These are phyloP conservation scores for Xylaria hypoxylon DNA, from an alignment of 2,329 filamentous ascomycete genomes.

Conservation along the genomic window DNA sequence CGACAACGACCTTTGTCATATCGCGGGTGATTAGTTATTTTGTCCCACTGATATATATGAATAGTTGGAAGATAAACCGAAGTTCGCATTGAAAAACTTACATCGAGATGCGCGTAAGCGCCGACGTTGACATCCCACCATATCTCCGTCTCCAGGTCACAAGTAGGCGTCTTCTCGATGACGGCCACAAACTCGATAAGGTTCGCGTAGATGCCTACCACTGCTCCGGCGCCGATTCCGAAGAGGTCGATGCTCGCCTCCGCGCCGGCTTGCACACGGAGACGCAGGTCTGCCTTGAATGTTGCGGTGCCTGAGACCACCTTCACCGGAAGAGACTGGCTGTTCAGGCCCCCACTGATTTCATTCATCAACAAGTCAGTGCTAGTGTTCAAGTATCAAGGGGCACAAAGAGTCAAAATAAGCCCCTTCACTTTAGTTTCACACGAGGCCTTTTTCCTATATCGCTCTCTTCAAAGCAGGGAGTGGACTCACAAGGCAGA, in stretches of 20 bases:
- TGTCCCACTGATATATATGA: neutral
- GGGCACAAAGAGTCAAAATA: neutral
- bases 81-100: constrained; percentile 6
- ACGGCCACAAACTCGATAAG: constrained; percentile 34
- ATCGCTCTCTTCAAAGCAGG: neutral
- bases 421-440: no score
- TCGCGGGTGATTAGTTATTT: neutral
- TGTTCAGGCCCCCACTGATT: constrained; percentile 29
- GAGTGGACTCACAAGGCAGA: constrained; percentile 28
- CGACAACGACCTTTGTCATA: constrained; percentile 32
- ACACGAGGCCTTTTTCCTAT: neutral
- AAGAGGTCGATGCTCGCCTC: constrained; percentile 32
- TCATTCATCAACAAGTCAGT: constrained; percentile 1
- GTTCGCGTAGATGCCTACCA: constrained; percentile 35
- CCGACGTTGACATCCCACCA: constrained; percentile 37
- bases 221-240: constrained; percentile 35
- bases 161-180: constrained; percentile 33
- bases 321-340: constrained; percentile 31
- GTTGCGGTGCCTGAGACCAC: constrained; percentile 27
- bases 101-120: constrained; percentile 33
- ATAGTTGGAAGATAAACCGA: neutral
- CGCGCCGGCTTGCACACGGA: constrained; percentile 36
- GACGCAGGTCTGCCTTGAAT: constrained; percentile 35
- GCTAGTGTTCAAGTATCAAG: neutral
- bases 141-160: constrained; percentile 32